A percentile compares a stretch with the other conserved stretches of the same genome.
Evolutionary conservation across 2,329 filamentous ascomycete genomes (phyloP).

Genomic region (Tolypocladium sp.): DNA sequence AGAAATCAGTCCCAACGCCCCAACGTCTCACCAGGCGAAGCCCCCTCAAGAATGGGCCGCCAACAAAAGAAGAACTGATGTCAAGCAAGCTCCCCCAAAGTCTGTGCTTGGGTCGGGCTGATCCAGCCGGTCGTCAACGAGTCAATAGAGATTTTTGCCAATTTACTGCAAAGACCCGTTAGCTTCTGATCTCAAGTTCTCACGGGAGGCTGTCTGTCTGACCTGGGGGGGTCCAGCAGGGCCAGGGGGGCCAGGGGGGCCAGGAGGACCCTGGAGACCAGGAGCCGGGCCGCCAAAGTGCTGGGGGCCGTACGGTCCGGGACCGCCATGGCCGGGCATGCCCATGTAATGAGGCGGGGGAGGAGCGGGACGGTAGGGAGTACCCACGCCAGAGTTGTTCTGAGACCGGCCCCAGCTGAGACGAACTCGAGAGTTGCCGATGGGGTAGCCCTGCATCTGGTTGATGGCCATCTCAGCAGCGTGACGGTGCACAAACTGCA

Average conservation of each 20-base stretch:
- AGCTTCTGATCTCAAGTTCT: neutral
- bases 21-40: constrained; percentile 14
- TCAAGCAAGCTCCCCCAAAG: constrained; percentile 7
- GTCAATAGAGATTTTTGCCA: neutral
- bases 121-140: constrained; percentile 1
- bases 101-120: constrained; percentile 3
- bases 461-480: constrained; percentile 99
- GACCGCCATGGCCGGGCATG: constrained; percentile 33
- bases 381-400: constrained; percentile 98
- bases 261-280: constrained; percentile 26
- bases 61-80: constrained; percentile 12
- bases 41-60: constrained; percentile 8
- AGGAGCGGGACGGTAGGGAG: constrained; percentile 91
- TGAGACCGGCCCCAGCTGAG: constrained; percentile 96
- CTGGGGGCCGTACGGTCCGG: constrained; percentile 32
- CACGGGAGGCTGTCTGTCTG: constrained; percentile 5
- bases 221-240: constrained; percentile 31
- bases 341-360: constrained; percentile 47
- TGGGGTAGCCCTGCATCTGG: constrained; percentile 99
- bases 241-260: constrained; percentile 25
- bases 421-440: constrained; percentile 95
- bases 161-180: constrained; percentile 6
- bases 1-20: constrained; percentile 20
- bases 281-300: constrained; percentile 23
- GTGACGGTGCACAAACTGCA: constrained; percentile 97